A percentile compares a stretch with the other conserved stretches of the same genome.
Conservation (phyloP, 202 grass and related monocot species). For the Setaria viridis region DNA sequence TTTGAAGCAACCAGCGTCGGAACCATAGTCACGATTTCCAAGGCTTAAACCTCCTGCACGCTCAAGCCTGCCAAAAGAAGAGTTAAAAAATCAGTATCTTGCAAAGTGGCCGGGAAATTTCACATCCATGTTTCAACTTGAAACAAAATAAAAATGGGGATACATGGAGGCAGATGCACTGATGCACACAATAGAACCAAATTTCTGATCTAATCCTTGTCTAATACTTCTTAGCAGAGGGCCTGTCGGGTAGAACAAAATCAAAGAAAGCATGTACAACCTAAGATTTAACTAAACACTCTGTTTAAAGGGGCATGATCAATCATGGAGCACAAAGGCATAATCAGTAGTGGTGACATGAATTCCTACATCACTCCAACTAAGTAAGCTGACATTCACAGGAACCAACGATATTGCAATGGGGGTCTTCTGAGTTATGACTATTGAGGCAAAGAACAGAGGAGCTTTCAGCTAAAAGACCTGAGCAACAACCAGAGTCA, state of each 20-base stretch:
- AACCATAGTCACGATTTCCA: background rate
- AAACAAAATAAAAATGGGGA: background rate
- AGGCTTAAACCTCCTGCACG: slow-evolving; percentile 20
- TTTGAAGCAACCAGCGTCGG: background rate
- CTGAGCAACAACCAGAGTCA: background rate
- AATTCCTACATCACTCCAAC: background rate
- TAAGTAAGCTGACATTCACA: background rate
- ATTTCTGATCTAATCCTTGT: background rate
- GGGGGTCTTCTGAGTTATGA: background rate
- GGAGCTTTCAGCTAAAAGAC: background rate
- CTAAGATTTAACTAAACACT: background rate
- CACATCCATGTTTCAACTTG: background rate
- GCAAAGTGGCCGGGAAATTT: background rate
- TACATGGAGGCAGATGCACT: background rate
- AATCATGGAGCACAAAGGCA: background rate
- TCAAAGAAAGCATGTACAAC: background rate
- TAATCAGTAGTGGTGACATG: background rate
- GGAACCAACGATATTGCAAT: background rate
- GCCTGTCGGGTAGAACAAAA: background rate
- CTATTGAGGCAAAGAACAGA: background rate
- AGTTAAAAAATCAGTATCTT: background rate
- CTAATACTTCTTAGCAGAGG: background rate
- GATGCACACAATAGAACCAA: background rate
- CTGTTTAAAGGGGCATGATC: background rate
- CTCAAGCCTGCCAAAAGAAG: slow-evolving; percentile 22